Evolutionary conservation across 2,329 filamentous ascomycete genomes (phyloP), one percentile per base, ranked within the genome.

Genomic region (Canariomyces notabilis): DNA sequence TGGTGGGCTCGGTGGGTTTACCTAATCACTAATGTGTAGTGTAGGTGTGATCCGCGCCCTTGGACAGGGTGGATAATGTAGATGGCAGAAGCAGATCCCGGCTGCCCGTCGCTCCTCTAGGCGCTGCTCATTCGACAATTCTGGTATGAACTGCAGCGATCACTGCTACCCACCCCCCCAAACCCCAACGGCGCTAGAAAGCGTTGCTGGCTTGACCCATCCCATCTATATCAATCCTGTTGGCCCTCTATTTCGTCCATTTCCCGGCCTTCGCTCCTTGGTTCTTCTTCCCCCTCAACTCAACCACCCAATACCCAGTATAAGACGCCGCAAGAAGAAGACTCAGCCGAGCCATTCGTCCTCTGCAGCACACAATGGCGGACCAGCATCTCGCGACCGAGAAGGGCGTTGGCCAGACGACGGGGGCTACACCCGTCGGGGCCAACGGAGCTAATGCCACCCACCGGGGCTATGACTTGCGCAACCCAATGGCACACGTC

Each of bases 401-500:
- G 42, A 55, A 59, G 50, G 49, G 57, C 8, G 35, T 45, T n/a
- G 48, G 42, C 38, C 41, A 52, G n/a, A 48, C 53, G 22, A 54
- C 54, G 11, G 49, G 47, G 26, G 22, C 47, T 11, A 31, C 49
- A 16, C 39, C 44, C 14, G n/a, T n/a, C n/a, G 44, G 38, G 6
- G 22, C 39, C 40, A 52, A 54, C 36, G 58, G 52, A 36, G 23
- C 26, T 37, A 38, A 52, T 41, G 47, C 45, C 18, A 41, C 51
- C 21, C 57, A 60, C 37, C 61, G 59, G 19, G 61, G 61, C 50
- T 66, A 64, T 46, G 64, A 65, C 45, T 61, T 60, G 15, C 44
- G 49, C 54, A 71, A 73, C 59, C 70, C 70, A 7, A 63, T 67
- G 39, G 64, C 59, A 42, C 60, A 66, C 44, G 53, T 61, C 21